Conservation (phyloP, 2,329 filamentous ascomycete species). For the Alternaria sp. region DNA sequence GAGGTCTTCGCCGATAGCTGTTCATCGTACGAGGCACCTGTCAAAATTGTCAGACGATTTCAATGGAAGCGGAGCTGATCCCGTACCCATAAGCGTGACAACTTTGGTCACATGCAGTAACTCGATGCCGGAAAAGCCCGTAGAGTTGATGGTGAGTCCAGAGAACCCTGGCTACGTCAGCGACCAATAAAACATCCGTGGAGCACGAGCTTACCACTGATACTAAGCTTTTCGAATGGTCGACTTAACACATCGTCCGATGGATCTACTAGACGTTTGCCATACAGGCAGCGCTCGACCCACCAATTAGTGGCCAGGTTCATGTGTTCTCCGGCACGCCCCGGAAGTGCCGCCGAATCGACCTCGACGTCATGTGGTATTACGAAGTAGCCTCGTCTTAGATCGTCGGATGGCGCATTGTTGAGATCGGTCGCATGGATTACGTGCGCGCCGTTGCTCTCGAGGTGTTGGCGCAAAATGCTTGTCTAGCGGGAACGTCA, state of each 20-base stretch:
- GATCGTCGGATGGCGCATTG: constrained; percentile 30
- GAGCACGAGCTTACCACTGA: constrained; percentile 55
- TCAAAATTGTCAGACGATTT: constrained; percentile 20
- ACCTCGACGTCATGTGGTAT: constrained; percentile 53
- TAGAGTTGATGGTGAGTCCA: constrained; percentile 75
- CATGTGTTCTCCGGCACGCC: constrained; percentile 39
- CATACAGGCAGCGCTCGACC: constrained; percentile 85
- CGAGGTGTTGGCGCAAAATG: constrained; percentile 42
- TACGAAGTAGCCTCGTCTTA: constrained; percentile 48
- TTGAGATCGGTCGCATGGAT: constrained; percentile 35
- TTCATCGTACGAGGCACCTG: constrained; percentile 79
- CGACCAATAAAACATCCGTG: constrained; percentile 5
- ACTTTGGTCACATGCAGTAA: constrained; percentile 82
- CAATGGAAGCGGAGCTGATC: constrained; percentile 6
- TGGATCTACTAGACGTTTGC: constrained; percentile 73
- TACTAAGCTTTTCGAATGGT: constrained; percentile 74
- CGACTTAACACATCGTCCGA: constrained; percentile 73
- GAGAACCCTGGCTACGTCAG: constrained; percentile 62
- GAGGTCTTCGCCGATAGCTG: constrained; percentile 74
- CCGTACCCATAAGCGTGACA: constrained; percentile 70
- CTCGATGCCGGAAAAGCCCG: constrained; percentile 83
- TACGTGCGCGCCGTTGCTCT: constrained; percentile 45
- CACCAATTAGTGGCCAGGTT: constrained; percentile 83
- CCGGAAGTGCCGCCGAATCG: constrained; percentile 43
- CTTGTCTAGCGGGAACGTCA: constrained; percentile 37